Base-by-base conservation (phyloP, 768 basidiomycete species). In the Boletales sp. region DNA sequence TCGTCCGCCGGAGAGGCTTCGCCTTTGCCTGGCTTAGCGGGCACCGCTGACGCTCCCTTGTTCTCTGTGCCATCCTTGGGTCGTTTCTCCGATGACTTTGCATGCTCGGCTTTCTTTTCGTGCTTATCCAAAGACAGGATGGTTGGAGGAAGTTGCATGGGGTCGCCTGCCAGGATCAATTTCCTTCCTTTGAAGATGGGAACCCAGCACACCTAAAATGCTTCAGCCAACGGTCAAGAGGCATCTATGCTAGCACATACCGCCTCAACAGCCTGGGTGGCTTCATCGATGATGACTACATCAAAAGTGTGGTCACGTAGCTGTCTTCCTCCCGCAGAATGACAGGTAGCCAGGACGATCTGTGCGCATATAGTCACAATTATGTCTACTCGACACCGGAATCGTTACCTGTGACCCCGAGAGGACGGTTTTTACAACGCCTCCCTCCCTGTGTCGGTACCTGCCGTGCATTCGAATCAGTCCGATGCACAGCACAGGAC, bases 271-370 rank as follows among this genome's bases (percentile, higher is more conserved):
- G 94, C 95, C 66, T 98, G 96, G 0, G 96, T 97, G 0, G 96
- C 96, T 70, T 99, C 96, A 57, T 99, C 96, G 47, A 99, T 94
- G 41, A 99, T 87, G 11, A 94, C 82, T 0, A 95, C 87, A 63
- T 99, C 96, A 61, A 99, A 99, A 2, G 77, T 70, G 49, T 84
- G 77, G 51, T 86, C 81, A 38, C 79, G 77, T 8, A 98, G 70
- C 56, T 94, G 91, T 18, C 87, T 72, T 4, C 89, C 86, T 1
- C 95, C 96, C 6, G 95, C 82, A 12, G 92, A 89, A 72, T 98
- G 94, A 57, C 95, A 98, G 3, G 96, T 99, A 2, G 94, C 86
- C 11, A 98, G 69, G 1, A 98, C 90, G 36, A 98, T 76, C 86
- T 90, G 18, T 17, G 28, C 28, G 8, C 6, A 33, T 35, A 18